These are phyloP conservation scores for Plasmodium sp. DNA, from an alignment of 169 alveolate species.

Conservation along the genomic window DNA sequence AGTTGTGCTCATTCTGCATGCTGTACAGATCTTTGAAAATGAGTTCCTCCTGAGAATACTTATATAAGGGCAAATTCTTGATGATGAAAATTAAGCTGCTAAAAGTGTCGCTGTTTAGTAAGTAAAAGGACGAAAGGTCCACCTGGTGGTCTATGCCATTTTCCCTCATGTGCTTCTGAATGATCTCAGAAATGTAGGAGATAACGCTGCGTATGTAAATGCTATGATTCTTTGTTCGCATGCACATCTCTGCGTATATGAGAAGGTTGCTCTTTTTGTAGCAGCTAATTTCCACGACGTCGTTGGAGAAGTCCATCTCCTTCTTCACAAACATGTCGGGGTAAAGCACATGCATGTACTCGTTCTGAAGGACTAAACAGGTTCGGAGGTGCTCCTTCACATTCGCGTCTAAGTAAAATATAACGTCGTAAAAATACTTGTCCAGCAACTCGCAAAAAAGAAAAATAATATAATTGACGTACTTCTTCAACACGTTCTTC, in stretches of 20 bases:
- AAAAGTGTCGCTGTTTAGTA: constrained; percentile 34
- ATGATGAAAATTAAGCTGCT: constrained; percentile 46
- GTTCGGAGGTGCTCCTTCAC: constrained; percentile 28
- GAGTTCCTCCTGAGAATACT: constrained; percentile 52
- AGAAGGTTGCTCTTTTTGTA: constrained; percentile 23
- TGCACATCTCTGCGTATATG: constrained; percentile 34
- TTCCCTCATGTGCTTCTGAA: constrained; percentile 42
- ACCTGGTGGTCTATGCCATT: constrained; percentile 16
- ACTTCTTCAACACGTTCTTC: constrained; percentile 46
- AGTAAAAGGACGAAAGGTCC: constrained; percentile 5
- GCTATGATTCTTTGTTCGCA: constrained; percentile 34
- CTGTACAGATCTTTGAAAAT: constrained; percentile 64
- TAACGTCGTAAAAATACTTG: constrained; percentile 55
- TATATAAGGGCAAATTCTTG: constrained; percentile 57
- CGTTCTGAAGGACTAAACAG: constrained; percentile 35
- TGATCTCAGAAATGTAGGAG: constrained; percentile 22
- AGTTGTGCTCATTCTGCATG: constrained; percentile 32
- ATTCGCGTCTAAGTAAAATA: constrained; percentile 52
- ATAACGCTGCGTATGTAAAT: constrained; percentile 19
- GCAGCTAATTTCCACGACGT: constrained; percentile 13
- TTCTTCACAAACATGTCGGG: constrained; percentile 54
- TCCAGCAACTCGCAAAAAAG: constrained; percentile 47
- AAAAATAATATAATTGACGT: constrained; percentile 51
- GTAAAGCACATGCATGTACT: constrained; percentile 52
- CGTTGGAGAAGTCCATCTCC: constrained; percentile 27